These are phyloP conservation scores for Linnemannia exigua DNA, from an alignment of 192 early-diverging fungal genomes.

Conservation along the genomic window DNA sequence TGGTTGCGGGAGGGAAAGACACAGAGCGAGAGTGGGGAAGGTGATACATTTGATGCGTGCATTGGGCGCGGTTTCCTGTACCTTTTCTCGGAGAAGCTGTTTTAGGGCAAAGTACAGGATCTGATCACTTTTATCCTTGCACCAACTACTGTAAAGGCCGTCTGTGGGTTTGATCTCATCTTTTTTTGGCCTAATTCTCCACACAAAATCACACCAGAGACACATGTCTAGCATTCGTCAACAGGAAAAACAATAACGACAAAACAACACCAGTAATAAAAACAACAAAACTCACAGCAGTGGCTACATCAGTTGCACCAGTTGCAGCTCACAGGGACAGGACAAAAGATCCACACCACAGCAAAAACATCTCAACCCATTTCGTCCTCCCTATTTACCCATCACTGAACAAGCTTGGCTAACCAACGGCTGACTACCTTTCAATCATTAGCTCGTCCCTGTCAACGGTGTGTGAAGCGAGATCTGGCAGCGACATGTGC, in stretches of 20 bases:
- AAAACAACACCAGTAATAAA: too few relatives aligned
- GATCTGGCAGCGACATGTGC: constrained; percentile 82
- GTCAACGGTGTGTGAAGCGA: constrained; percentile 88
- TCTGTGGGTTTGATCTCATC: constrained; percentile 31
- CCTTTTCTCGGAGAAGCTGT: neutral
- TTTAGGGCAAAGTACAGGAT: neutral
- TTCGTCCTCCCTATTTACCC: neutral
- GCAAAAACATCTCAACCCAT: neutral
- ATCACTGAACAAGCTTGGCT: neutral
- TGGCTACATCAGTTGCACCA: too few relatives aligned
- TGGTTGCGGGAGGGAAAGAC: neutral
- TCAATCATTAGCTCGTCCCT: constrained; percentile 78
- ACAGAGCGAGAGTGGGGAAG: neutral
- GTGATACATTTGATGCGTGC: neutral
- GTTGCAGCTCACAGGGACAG: too few relatives aligned
- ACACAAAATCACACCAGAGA: constrained; percentile 16
- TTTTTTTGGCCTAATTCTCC: constrained; percentile 1
- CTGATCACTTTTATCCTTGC: constrained; percentile 11
- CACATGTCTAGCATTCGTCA: constrained; percentile 29
- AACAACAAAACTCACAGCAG: neutral
- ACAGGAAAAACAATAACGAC: constrained; percentile 9
- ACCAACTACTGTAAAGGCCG: constrained; percentile 22
- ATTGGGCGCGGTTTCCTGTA: neutral
- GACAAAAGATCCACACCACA: too few relatives aligned
- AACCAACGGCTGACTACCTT: neutral